Evolutionary conservation across 306 rosid genomes (phyloP), one percentile per base, ranked within the genome.

Genomic region (Quercus bicolor): DNA sequence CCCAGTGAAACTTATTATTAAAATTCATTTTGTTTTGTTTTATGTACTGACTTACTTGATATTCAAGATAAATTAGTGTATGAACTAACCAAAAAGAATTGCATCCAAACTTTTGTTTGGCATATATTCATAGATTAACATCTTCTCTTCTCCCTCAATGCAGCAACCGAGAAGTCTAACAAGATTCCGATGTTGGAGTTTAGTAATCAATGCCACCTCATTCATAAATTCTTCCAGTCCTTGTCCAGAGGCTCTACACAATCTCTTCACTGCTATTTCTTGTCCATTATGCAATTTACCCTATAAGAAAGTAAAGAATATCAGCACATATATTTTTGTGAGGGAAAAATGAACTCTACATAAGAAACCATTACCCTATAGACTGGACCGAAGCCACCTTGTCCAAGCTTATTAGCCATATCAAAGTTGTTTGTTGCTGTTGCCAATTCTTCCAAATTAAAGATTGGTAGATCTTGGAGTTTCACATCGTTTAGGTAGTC

Each of bases 241-340:
- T 60, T 75, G 79, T 10, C 79, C 11, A 24, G 72, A 75, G 10
- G 37, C 26, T 14, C 24, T 43, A 14, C 51, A 51, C 12, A 75
- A 43, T 15, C 56, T 62, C 48, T 75, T 75, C 24, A 75, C 72
- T 23, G 79, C 79, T 37, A 75, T 33, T 51, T 75, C 71, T 3
- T 75, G 60, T 62, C 79, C 72, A 6, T 33, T 26, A 40, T 10
- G 59, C 45, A 62, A 56, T 18, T 34, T n/a, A 10, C 34, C 68
- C 24, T 60, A 11, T 10, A 48, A 48, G 15, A 48, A 48, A 48
- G 28, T n/a, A 26, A 10, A 23, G 7, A 60, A 60, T n/a, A n/a
- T 60, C 2, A 60, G 68, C 14, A n/a, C 12, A 5, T 11, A 60
- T 10, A n/a, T n/a, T 1, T 3, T 16, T 60, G 4, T 2, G 24